Evolutionary conservation across 345 rosid genomes (phyloP).

Genomic region (Gossypium rotundifolium): DNA sequence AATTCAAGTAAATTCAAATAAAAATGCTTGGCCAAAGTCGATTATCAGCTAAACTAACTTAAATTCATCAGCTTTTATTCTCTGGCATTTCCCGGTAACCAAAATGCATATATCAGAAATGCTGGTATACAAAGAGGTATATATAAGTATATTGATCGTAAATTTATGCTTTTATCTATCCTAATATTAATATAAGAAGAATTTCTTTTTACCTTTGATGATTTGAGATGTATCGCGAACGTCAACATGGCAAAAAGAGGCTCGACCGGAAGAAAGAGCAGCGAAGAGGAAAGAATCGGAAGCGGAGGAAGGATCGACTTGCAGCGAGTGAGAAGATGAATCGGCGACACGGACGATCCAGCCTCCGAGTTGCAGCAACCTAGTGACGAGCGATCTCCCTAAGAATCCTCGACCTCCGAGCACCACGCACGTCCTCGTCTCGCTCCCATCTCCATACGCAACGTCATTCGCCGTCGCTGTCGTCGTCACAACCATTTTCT

Average conservation of each 20-base stretch:
- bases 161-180: not conserved
- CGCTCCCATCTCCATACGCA: slow-evolving; percentile 29
- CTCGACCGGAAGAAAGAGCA: slow-evolving; percentile 59
- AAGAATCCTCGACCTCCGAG: slow-evolving; percentile 77
- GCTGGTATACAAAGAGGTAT: not conserved
- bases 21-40: not conserved
- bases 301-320: slow-evolving; percentile 37
- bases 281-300: slow-evolving; percentile 48
- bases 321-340: slow-evolving; percentile 36
- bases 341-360: slow-evolving; percentile 89
- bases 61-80: not conserved
- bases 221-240: slow-evolving; percentile 57
- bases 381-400: slow-evolving; percentile 68
- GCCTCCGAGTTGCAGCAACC: slow-evolving; percentile 52
- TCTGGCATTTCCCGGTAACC: slow-evolving; percentile 9
- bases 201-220: slow-evolving; percentile 33
- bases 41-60: not conserved
- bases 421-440: slow-evolving; percentile 61
- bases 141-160: not conserved
- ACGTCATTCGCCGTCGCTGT: slow-evolving; percentile 24
- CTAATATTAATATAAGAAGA: not conserved
- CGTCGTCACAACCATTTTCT: slow-evolving; percentile 19
- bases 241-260: slow-evolving; percentile 59
- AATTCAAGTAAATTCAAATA: not conserved
- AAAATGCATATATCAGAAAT: slow-evolving; percentile 4